Conservation (phyloP, 2,329 filamentous ascomycete genomes). For the Aspergillus nomiae region DNA sequence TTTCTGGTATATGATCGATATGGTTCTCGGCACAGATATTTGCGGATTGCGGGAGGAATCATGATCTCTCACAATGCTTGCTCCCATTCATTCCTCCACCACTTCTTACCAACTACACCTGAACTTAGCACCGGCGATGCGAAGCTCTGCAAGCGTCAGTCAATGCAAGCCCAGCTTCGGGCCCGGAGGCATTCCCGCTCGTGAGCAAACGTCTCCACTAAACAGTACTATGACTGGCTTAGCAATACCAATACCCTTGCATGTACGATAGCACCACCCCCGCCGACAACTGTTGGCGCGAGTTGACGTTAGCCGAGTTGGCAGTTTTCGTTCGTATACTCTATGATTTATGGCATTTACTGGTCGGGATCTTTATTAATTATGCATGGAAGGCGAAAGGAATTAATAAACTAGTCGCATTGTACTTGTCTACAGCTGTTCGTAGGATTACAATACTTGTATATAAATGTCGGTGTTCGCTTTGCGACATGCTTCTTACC, state of each 20-base stretch:
- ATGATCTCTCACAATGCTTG: constrained; percentile 21
- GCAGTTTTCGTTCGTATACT: background rate
- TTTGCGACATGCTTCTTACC: background rate
- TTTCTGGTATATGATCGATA: constrained; percentile 61
- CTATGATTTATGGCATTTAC: constrained; percentile 9
- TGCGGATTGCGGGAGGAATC: constrained; percentile 60
- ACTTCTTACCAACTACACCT: background rate
- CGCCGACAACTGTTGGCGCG: background rate
- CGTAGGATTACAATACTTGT: background rate
- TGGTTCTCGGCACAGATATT: constrained; percentile 60
- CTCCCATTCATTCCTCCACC: background rate
- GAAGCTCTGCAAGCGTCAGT: background rate
- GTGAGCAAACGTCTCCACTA: background rate
- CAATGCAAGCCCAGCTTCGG: background rate
- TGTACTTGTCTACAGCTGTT: background rate
- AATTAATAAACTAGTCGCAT: background rate
- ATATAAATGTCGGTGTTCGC: background rate
- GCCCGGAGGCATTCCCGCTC: background rate
- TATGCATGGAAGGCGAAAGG: constrained; percentile 4
- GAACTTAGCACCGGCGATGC: background rate
- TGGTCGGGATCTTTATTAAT: background rate
- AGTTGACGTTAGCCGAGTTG: background rate
- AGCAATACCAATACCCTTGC: background rate
- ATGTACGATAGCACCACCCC: background rate
- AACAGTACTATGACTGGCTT: background rate